Evolutionary conservation across 441 rosid genomes (phyloP).

Genomic region (Erodium moschatum): DNA sequence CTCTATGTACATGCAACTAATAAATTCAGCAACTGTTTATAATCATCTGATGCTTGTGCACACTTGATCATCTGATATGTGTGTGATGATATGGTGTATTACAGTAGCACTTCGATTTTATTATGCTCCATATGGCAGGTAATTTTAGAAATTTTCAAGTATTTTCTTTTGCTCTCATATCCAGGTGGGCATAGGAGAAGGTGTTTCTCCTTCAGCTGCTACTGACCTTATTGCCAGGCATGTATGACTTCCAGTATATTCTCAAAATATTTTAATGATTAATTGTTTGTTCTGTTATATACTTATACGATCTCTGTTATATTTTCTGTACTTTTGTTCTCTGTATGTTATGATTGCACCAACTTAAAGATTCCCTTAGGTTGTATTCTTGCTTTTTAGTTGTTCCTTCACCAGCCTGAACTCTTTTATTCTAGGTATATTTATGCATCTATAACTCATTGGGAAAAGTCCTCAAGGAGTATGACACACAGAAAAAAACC

Average conservation of each 20-base stretch:
- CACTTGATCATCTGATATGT: too few relatives aligned
- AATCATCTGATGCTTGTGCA: background rate
- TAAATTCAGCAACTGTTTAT: background rate
- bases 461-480: too few relatives aligned
- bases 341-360: too few relatives aligned
- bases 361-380: too few relatives aligned
- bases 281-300: background rate
- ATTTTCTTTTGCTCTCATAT: slow-evolving; percentile 24
- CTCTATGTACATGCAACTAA: background rate
- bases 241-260: slow-evolving; percentile 28
- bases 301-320: background rate
- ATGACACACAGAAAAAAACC: too few relatives aligned
- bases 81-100: too few relatives aligned
- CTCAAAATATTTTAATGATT: slow-evolving; percentile 9
- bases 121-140: slow-evolving; percentile 3
- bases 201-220: slow-evolving; percentile 96
- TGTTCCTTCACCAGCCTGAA: too few relatives aligned
- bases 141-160: background rate
- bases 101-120: slow-evolving; percentile 1
- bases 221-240: slow-evolving; percentile 95
- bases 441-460: too few relatives aligned
- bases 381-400: too few relatives aligned
- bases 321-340: background rate
- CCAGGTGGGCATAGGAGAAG: slow-evolving; percentile 98
- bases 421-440: too few relatives aligned